These are phyloP conservation scores for Boletus mariae DNA, from an alignment of 1,284 basidiomycete genomes.

Conservation along the genomic window DNA sequence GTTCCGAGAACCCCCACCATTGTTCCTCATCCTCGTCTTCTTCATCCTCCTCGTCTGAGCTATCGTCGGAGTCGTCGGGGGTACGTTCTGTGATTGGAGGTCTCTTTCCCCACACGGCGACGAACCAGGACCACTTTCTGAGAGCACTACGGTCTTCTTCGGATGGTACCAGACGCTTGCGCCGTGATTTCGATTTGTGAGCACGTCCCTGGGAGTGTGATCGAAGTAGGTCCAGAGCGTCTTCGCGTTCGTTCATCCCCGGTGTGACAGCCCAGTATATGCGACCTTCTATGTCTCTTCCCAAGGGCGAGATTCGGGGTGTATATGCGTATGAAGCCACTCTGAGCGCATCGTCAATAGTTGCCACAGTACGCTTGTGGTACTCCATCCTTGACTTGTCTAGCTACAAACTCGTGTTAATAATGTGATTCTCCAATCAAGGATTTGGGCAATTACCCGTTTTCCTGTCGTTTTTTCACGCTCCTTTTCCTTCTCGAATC, in stretches of 20 bases:
- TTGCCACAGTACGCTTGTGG: constrained; percentile 21
- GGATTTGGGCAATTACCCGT: constrained; percentile 31
- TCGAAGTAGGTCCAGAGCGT: constrained; percentile 43
- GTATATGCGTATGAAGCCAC: constrained; percentile 37
- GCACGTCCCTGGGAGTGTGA: constrained; percentile 28
- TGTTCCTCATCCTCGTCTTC: constrained; percentile 29
- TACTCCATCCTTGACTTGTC: constrained; percentile 24
- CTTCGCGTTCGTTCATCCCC: constrained; percentile 43
- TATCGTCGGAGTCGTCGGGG: constrained; percentile 8
- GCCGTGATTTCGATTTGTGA: constrained; percentile 32
- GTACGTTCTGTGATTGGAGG: constrained; percentile 36
- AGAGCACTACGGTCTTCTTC: constrained; percentile 45
- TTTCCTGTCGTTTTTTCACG: constrained; percentile 31
- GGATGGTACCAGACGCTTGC: constrained; percentile 40
- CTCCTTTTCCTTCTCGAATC: constrained; percentile 41
- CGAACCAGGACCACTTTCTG: constrained; percentile 66
- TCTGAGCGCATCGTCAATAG: constrained; percentile 27
- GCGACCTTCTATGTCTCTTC: constrained; percentile 50
- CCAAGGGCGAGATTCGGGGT: constrained; percentile 46
- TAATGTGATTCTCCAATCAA: neutral
- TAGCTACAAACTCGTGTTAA: constrained; percentile 17
- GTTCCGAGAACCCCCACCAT: constrained; percentile 75
- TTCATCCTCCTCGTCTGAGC: constrained; percentile 17
- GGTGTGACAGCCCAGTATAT: constrained; percentile 54
- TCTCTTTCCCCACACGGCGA: constrained; percentile 65